Percentiles rank a stretch among this genome's conserved stretches.
phyloP scores from a whole-genome alignment of 495 filamentous ascomycete species.

The Neurospora africana region DNA sequence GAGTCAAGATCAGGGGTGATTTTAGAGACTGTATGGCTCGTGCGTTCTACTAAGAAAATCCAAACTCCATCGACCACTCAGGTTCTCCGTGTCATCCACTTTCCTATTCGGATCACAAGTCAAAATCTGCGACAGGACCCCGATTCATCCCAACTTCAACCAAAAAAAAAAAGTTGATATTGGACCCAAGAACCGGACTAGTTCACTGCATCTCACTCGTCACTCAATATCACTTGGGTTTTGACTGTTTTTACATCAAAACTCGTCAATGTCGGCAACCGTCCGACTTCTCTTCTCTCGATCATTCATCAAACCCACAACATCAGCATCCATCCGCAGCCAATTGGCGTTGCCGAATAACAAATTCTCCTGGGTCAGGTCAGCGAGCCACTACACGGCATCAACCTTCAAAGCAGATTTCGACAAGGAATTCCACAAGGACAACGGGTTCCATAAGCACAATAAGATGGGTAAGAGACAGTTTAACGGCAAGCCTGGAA shows the following conservation, averaged over 20 bases:
- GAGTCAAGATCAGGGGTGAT: neutral
- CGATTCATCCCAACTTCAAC: neutral
- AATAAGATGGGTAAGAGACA: neutral
- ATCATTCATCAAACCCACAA: neutral
- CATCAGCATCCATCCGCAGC: neutral
- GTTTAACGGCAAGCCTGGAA: slow-evolving; percentile 8
- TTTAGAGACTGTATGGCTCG: neutral
- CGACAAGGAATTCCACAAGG: neutral
- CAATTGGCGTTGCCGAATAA: neutral
- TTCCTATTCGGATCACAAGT: neutral
- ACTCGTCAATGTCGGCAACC: neutral
- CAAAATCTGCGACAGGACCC: neutral
- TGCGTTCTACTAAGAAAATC: neutral
- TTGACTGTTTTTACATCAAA: neutral
- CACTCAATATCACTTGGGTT: neutral
- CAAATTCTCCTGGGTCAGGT: neutral
- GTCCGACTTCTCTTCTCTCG: neutral
- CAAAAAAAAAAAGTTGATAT: neutral
- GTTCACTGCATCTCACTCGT: neutral
- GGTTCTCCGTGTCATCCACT: neutral
- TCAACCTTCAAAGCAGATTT: neutral
- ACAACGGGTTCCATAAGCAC: neutral
- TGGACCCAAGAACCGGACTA: neutral
- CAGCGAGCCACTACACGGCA: neutral
- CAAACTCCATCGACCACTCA: neutral